Evolutionary conservation across 306 rosid genomes (phyloP), one percentile per base, ranked within the genome.

Genomic region (Prunus armeniaca): DNA sequence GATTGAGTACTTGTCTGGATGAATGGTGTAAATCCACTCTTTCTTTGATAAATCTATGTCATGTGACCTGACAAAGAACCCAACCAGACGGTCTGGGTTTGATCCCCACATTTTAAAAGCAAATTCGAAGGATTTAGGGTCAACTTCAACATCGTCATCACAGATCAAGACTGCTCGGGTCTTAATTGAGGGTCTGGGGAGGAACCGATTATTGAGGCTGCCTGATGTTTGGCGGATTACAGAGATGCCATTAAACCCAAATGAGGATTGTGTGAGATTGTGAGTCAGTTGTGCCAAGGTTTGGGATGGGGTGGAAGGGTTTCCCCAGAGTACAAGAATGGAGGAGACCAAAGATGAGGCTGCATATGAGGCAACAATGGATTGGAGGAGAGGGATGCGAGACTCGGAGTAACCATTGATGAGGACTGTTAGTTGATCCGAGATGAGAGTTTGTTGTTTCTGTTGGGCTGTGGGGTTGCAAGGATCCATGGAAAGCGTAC

Each of bases 241-340:
- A 30, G 85, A 67, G 76, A 91, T 85, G 34, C 88, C 43, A 8
- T 80, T 80, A 2, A 85, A 67, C 62, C 85, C 84, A 38, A 83
- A 69, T 5, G 91, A 67, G 66, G 72, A 72, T 2, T 72, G 14
- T 0, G 87, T 81, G 68, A 91, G 89, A 76, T 91, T 90, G 28
- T 11, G 85, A 11, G 89, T 82, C 69, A 91, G 24, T 43, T 80
- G 77, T 1, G 70, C 78, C 13, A 89, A 77, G 69, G 82, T 65
- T 24, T 84, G 73, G 58, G 70, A 18, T 3, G 85, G 72, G 2
- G 98, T 93, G 17, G 91, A 79, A 10, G 97, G 97, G 81, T 93
- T 90, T 67, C 96, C 96, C 98, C 98, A 93, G 34, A 93, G 91
- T 66, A 93, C 82, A 28, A 91, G 87, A 47, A 94, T 93, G 0